Base-by-base conservation (phyloP, 192 early-diverging fungal genomes). In the Podila verticillata region DNA sequence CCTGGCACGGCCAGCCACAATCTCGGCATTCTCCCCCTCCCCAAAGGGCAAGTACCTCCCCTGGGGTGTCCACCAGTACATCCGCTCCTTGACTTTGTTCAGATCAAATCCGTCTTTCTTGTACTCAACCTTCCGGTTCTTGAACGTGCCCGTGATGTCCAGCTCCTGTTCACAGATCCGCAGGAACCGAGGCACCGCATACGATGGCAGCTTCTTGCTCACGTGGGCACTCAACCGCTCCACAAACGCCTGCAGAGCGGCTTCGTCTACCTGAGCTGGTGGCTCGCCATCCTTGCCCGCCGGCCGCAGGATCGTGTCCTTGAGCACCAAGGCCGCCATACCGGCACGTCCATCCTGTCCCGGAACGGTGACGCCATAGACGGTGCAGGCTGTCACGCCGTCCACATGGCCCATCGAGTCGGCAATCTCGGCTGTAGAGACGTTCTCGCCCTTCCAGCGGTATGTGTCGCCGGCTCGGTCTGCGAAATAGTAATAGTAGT, bases 401-500 rank as follows among this genome's bases (percentile, higher is more conserved):
- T 89, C 87, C 30, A 81, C 87, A 13, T 67, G 63, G 17, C 81
- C 82, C 26, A 93, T 19, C 20, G 81, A 82, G 59, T 92, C 86
- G 0, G 85, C 86, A 19, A 93, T 86, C 71, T 93, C 91, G n/a
- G 85, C 83, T 8, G 87, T 86, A 19, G 83, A 82, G 22, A 91
- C 88, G 57, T 90, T 88, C 67, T 89, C 89, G 4, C 87, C 84
- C 60, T 92, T 92, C 92, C 92, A 93, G 15, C 92, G 74, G 69
- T 89, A 94, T 19, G 92, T 91, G 51, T 94, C 92, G 9, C 92
- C 92, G 26, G 89, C 80, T 28, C 92, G 88, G 54, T 93, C 92
- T 8, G 86, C 86, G 82, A 94, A 93, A 68, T 87, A 90, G 65
- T 84, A 84, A 70, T 84, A 91, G 3, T 86, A 83, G n/a, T 89